These are phyloP conservation scores for Melanogaster broomeanus DNA, from an alignment of 768 basidiomycete genomes.

Conservation along the genomic window DNA sequence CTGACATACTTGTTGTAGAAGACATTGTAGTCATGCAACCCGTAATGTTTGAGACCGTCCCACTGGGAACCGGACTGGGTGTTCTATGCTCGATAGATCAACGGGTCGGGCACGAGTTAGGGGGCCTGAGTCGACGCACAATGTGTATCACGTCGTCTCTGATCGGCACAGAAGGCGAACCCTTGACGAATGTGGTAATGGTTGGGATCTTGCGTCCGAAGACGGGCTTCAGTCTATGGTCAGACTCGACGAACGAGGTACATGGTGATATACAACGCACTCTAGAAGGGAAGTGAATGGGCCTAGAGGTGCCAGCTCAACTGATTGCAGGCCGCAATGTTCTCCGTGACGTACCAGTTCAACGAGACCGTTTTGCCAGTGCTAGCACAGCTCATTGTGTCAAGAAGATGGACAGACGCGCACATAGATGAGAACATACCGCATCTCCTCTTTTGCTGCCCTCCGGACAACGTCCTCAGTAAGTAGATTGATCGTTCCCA, in stretches of 20 bases:
- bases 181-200: conserved; percentile 40
- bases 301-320: conserved; percentile 41
- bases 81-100: conserved; percentile 44
- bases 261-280: conserved; percentile 30
- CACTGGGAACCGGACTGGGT: conserved; percentile 73
- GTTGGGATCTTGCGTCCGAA: conserved; percentile 57
- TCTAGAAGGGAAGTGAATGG: conserved; percentile 66
- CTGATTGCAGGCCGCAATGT: not conserved
- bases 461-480: conserved; percentile 62
- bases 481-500: conserved; percentile 67
- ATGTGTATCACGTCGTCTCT: conserved; percentile 58
- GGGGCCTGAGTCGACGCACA: conserved; percentile 16
- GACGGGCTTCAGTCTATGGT: conserved; percentile 45
- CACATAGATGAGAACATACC: conserved; percentile 36
- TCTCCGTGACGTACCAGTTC: conserved; percentile 52
- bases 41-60: conserved; percentile 67
- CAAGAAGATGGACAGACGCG: not conserved
- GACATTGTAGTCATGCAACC: conserved; percentile 49
- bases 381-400: conserved; percentile 27
- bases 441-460: conserved; percentile 58
- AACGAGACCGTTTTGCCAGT: conserved; percentile 56
- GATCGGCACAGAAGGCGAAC: conserved; percentile 12
- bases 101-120: not conserved
- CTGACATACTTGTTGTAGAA: conserved; percentile 61
- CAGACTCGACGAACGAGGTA: not conserved